phyloP scores from a whole-genome alignment of 208 protist genomes.

The Naegleria fowleri region DNA sequence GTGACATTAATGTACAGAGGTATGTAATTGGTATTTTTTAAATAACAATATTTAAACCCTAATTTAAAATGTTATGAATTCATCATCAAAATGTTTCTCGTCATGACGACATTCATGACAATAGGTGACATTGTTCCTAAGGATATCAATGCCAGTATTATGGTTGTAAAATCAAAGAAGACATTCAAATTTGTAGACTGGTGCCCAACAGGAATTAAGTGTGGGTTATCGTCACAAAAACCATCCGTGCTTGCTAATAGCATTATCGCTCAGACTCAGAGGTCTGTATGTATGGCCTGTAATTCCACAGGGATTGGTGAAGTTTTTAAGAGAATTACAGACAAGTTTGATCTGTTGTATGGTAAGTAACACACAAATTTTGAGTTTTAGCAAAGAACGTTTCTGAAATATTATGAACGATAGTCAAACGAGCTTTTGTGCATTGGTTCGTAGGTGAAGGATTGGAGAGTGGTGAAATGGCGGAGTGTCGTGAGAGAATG shows the following conservation, averaged over 20 bases:
- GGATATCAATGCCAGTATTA: conserved; percentile 85
- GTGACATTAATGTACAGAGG: conserved; percentile 90
- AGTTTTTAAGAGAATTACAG: conserved; percentile 81
- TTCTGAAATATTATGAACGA: too few species aligned
- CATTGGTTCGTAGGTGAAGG: conserved; percentile 94
- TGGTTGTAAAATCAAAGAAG: conserved; percentile 86
- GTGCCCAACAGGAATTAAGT: conserved; percentile 83
- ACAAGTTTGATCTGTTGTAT: conserved; percentile 94
- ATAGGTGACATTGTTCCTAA: conserved; percentile 90
- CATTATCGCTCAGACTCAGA: conserved; percentile 31
- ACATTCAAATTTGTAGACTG: conserved; percentile 90
- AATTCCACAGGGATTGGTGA: conserved; percentile 84
- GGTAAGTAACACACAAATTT: too few species aligned
- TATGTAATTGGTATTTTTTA: too few species aligned
- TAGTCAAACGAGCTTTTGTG: conserved; percentile 83
- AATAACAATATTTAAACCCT: too few species aligned
- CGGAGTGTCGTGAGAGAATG: too few species aligned
- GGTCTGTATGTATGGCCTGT: conserved; percentile 51
- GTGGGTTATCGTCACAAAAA: conserved; percentile 81
- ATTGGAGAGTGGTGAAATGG: conserved; percentile 63
- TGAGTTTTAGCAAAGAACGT: too few species aligned
- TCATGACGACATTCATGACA: too few species aligned
- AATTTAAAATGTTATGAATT: too few species aligned
- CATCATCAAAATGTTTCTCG: too few species aligned
- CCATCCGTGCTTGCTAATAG: conserved; percentile 86